A percentile compares a stretch with the other conserved stretches of the same genome.
Evolutionary conservation across 768 basidiomycete species (phyloP).

Genomic region (Suillus decipiens): DNA sequence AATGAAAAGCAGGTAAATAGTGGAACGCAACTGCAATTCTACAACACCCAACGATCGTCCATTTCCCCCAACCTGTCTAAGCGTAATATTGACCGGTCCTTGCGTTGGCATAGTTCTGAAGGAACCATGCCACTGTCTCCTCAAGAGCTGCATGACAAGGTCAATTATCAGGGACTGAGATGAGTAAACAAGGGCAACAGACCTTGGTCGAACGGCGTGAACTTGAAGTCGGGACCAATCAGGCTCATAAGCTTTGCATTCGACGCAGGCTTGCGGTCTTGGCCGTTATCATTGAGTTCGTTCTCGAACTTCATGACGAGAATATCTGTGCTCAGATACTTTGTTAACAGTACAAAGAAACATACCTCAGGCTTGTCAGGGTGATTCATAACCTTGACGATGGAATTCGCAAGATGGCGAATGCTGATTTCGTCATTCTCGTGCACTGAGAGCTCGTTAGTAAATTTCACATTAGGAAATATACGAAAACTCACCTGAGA

Average conservation of each 20-base stretch:
- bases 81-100: constrained; percentile 48
- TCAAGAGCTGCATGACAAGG: constrained; percentile 57
- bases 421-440: constrained; percentile 96
- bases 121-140: constrained; percentile 84
- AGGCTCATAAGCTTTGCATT: constrained; percentile 83
- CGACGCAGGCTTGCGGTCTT: constrained; percentile 95
- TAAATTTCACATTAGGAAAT: neutral
- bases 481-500: constrained; percentile 60
- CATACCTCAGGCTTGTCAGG: constrained; percentile 69
- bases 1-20: neutral
- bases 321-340: neutral
- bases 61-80: neutral
- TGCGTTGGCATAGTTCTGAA: constrained; percentile 75
- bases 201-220: constrained; percentile 91
- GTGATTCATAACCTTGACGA: constrained; percentile 83
- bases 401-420: constrained; percentile 86
- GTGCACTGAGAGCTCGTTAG: constrained; percentile 54
- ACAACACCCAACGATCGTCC: neutral
- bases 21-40: neutral
- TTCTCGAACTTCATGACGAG: constrained; percentile 69
- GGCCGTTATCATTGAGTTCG: constrained; percentile 72
- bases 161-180: constrained; percentile 10
- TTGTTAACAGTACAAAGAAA: neutral
- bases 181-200: constrained; percentile 20
- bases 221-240: constrained; percentile 74